Percentiles rank a stretch among this genome's conserved stretches.
phyloP scores from a whole-genome alignment of 1,284 basidiomycete species.

The Trichosporon sp. region DNA sequence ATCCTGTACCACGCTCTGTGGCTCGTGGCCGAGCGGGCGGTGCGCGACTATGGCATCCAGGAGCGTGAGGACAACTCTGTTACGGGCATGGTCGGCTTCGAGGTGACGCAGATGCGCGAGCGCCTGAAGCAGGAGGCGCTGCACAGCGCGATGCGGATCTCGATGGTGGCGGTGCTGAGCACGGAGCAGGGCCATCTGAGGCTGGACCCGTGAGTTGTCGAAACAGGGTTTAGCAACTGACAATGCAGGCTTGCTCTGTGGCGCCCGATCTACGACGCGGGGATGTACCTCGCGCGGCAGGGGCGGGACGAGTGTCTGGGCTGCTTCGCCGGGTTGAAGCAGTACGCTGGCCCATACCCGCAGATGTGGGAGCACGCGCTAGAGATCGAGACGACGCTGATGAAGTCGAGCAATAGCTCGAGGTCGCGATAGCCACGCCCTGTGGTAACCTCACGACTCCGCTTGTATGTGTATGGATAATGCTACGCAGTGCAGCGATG shows the following conservation, averaged over 20 bases:
- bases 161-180: conserved; percentile 66
- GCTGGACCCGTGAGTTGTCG: conserved; percentile 53
- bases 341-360: conserved; percentile 65
- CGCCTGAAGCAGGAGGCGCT: conserved; percentile 73
- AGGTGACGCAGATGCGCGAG: conserved; percentile 63
- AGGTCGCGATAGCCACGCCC: neutral
- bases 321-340: conserved; percentile 76
- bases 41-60: conserved; percentile 76
- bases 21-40: conserved; percentile 48
- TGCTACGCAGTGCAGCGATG: neutral
- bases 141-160: conserved; percentile 76
- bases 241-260: conserved; percentile 64
- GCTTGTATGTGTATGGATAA: too few species aligned
- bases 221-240: conserved; percentile 34
- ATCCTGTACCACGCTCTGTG: conserved; percentile 87
- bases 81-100: conserved; percentile 27
- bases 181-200: conserved; percentile 73
- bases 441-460: too few species aligned
- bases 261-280: conserved; percentile 74
- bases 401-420: conserved; percentile 3
- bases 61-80: conserved; percentile 48
- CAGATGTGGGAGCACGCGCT: conserved; percentile 73
- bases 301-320: conserved; percentile 73
- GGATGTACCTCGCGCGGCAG: conserved; percentile 71
- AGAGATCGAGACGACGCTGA: conserved; percentile 48